Evolutionary conservation across 2,329 filamentous ascomycete species (phyloP).

Genomic region (Ceratocystis cacaofunesta): DNA sequence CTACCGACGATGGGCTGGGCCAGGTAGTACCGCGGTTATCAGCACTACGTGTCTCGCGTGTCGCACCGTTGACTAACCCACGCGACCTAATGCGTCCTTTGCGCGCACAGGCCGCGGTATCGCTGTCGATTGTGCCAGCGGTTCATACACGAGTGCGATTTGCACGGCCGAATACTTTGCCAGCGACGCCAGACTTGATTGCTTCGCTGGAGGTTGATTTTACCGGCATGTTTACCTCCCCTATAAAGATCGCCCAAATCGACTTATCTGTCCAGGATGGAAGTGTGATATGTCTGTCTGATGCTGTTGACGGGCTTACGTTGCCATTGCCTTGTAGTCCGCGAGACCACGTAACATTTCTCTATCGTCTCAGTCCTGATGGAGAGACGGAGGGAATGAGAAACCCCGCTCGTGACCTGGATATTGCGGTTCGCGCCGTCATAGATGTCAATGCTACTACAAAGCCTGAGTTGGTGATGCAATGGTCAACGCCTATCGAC

Average conservation of each 20-base stretch:
- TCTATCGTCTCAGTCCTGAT: slow-evolving; percentile 50
- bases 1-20: slow-evolving; percentile 46
- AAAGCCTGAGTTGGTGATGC: slow-evolving; percentile 46
- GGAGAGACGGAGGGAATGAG: slow-evolving; percentile 32
- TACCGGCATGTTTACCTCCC: slow-evolving; percentile 52
- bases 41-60: slow-evolving; percentile 57
- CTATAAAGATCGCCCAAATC: slow-evolving; percentile 47
- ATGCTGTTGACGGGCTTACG: slow-evolving; percentile 31
- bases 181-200: slow-evolving; percentile 46
- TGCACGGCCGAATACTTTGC: slow-evolving; percentile 44
- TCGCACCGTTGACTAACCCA: slow-evolving; percentile 50
- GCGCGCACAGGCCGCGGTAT: slow-evolving; percentile 45
- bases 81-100: slow-evolving; percentile 50
- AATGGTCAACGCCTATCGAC: slow-evolving; percentile 55
- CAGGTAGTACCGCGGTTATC: slow-evolving; percentile 53
- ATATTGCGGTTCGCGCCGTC: slow-evolving; percentile 47
- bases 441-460: slow-evolving; percentile 41
- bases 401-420: slow-evolving; percentile 37
- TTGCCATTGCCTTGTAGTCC: slow-evolving; percentile 49
- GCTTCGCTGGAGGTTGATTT: slow-evolving; percentile 62
- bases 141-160: slow-evolving; percentile 61
- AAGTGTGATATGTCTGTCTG: slow-evolving; percentile 26
- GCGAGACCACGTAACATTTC: slow-evolving; percentile 60
- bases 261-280: slow-evolving; percentile 43
- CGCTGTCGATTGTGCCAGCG: slow-evolving; percentile 50